These are phyloP conservation scores for Hanseniaspora nectarophila DNA, from an alignment of 805 yeast genomes.

Conservation along the genomic window DNA sequence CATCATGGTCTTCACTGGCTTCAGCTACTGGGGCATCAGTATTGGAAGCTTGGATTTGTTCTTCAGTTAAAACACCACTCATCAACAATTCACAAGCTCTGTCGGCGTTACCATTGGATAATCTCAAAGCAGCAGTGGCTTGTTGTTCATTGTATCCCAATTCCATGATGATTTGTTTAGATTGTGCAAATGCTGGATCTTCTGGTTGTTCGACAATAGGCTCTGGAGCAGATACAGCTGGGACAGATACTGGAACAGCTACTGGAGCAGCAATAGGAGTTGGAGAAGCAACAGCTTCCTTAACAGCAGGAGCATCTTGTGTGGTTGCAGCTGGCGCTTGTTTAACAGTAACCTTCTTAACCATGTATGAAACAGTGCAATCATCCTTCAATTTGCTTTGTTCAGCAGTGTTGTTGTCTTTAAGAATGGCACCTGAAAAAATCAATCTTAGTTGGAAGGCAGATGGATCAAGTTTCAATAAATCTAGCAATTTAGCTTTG, in stretches of 20 bases:
- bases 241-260: conserved; percentile 19
- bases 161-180: conserved; percentile 74
- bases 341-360: conserved; percentile 25
- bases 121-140: conserved; percentile 82
- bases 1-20: conserved; percentile 22
- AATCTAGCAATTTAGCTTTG: conserved; percentile 63
- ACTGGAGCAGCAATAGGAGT: conserved; percentile 25
- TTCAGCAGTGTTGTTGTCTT: conserved; percentile 64
- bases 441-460: conserved; percentile 68
- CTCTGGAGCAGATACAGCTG: conserved; percentile 20
- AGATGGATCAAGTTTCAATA: conserved; percentile 19
- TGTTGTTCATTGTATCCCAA: conserved; percentile 89
- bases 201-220: conserved; percentile 20
- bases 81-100: conserved; percentile 92
- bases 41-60: conserved; percentile 16
- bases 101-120: conserved; percentile 95
- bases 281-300: conserved; percentile 22
- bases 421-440: conserved; percentile 82
- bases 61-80: conserved; percentile 50
- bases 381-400: conserved; percentile 65
- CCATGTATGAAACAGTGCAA: conserved; percentile 88
- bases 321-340: conserved; percentile 22
- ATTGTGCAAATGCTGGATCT: conserved; percentile 36
- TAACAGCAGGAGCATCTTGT: conserved; percentile 22
- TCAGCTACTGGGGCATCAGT: conserved; percentile 20